Conservation (phyloP, 495 filamentous ascomycete species). For the Amorphotheca resinae region DNA sequence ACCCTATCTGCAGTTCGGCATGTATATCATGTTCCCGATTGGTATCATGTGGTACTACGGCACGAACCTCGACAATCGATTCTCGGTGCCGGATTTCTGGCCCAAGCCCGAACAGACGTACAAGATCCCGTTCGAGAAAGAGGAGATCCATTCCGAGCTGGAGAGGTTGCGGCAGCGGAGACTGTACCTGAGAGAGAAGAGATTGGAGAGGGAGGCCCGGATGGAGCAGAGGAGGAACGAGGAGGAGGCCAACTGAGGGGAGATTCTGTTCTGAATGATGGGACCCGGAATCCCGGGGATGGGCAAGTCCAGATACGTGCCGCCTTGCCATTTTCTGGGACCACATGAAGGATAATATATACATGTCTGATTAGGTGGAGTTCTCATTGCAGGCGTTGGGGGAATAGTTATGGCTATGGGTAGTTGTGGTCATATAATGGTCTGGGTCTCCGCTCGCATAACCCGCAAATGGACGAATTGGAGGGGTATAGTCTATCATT, state of each 20-base stretch:
- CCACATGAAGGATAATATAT: too few relatives aligned
- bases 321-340: too few relatives aligned
- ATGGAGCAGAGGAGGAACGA: constrained; percentile 15
- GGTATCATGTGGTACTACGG: constrained; percentile 99
- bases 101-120: constrained; percentile 75
- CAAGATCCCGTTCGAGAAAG: constrained; percentile 75
- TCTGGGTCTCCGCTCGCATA: too few relatives aligned
- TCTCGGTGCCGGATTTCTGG: constrained; percentile 87
- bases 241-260: neutral
- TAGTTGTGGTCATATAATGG: too few relatives aligned
- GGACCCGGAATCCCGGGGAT: neutral
- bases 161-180: constrained; percentile 53
- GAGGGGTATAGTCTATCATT: neutral
- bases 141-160: constrained; percentile 73
- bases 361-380: too few relatives aligned
- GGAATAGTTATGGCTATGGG: too few relatives aligned
- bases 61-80: constrained; percentile 89
- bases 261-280: neutral
- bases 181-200: constrained; percentile 44
- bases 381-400: too few relatives aligned
- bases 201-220: constrained; percentile 41
- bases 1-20: constrained; percentile 62
- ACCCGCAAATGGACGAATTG: too few relatives aligned
- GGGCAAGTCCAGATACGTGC: neutral
- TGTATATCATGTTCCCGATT: constrained; percentile 98